These are phyloP conservation scores for Acanthamoeba sp. DNA, from an alignment of 208 protist species.

Conservation along the genomic window DNA sequence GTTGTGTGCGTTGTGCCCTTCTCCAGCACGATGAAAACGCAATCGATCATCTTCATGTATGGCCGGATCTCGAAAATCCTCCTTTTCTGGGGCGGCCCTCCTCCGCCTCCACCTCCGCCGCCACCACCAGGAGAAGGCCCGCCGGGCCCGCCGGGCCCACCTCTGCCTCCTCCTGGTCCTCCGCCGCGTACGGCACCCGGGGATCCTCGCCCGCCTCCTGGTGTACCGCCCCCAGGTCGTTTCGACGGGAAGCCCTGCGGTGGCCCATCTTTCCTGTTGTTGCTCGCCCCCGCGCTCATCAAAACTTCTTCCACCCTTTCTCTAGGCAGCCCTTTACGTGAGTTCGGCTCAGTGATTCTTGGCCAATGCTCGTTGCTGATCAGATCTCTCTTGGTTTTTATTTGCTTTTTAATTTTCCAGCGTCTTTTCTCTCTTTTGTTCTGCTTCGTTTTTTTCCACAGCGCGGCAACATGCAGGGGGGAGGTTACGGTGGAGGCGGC, in stretches of 20 bases:
- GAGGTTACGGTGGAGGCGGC: not conserved
- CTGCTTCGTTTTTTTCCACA: not conserved
- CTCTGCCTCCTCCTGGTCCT: not conserved
- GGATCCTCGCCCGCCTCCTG: not conserved
- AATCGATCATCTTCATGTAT: constrained; percentile 73
- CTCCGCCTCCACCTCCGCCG: not conserved
- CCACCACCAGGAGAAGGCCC: not conserved
- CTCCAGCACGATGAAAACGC: constrained; percentile 73
- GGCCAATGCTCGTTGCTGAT: not conserved
- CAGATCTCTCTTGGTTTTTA: not conserved
- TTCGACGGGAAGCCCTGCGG: not conserved
- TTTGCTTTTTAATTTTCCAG: not conserved
- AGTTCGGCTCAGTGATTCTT: not conserved
- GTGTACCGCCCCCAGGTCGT: not conserved
- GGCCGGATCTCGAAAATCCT: constrained; percentile 69
- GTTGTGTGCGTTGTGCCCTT: constrained; percentile 69
- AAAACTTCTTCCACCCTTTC: too few relatives aligned
- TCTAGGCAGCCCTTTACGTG: not conserved
- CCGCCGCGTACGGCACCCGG: not conserved
- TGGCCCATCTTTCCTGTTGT: constrained; percentile 23
- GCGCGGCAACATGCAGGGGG: not conserved
- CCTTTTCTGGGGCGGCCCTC: not conserved
- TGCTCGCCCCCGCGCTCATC: constrained; percentile 15
- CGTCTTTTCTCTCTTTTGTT: not conserved
- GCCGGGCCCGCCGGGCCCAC: not conserved